Evolutionary conservation across 2,329 filamentous ascomycete species (phyloP).

Genomic region (Volutella citrinella): DNA sequence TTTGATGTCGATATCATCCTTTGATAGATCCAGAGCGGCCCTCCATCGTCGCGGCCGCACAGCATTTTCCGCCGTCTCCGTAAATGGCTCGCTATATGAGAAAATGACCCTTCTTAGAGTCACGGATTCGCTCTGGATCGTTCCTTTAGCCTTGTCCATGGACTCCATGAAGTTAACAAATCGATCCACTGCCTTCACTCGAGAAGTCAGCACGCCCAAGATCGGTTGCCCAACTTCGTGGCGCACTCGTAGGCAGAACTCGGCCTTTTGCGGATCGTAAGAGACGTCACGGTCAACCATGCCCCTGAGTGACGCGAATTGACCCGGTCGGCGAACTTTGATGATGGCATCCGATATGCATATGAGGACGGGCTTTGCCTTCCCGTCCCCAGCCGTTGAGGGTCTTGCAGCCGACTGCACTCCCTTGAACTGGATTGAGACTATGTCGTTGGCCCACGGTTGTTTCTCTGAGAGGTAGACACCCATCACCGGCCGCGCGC

Average conservation of each 20-base stretch:
- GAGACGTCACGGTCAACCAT: slow-evolving; percentile 59
- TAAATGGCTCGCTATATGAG: slow-evolving; percentile 51
- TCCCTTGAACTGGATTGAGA: slow-evolving; percentile 56
- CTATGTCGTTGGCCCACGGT: slow-evolving; percentile 57
- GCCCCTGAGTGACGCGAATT: slow-evolving; percentile 53
- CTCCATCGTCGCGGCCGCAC: slow-evolving; percentile 38
- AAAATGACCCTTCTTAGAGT: slow-evolving; percentile 65
- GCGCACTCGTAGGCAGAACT: slow-evolving; percentile 60
- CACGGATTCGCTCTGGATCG: slow-evolving; percentile 56
- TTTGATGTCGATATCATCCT: slow-evolving; percentile 52
- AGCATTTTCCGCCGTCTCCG: slow-evolving; percentile 1
- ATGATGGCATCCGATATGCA: slow-evolving; percentile 53
- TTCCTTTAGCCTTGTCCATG: slow-evolving; percentile 53
- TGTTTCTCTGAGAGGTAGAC: slow-evolving; percentile 24
- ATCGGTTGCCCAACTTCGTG: slow-evolving; percentile 58
- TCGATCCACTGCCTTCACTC: slow-evolving; percentile 65
- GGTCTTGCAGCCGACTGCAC: slow-evolving; percentile 28
- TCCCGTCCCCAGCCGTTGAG: slow-evolving; percentile 7
- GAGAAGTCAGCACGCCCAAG: slow-evolving; percentile 54
- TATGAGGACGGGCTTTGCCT: slow-evolving; percentile 25
- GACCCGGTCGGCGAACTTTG: slow-evolving; percentile 49
- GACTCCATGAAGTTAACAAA: slow-evolving; percentile 68
- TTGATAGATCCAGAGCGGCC: slow-evolving; percentile 57
- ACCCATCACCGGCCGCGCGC: slow-evolving; percentile 19
- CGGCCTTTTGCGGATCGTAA: slow-evolving; percentile 57